Base-by-base conservation (phyloP, 768 basidiomycete species). In the Suillus alpinus region DNA sequence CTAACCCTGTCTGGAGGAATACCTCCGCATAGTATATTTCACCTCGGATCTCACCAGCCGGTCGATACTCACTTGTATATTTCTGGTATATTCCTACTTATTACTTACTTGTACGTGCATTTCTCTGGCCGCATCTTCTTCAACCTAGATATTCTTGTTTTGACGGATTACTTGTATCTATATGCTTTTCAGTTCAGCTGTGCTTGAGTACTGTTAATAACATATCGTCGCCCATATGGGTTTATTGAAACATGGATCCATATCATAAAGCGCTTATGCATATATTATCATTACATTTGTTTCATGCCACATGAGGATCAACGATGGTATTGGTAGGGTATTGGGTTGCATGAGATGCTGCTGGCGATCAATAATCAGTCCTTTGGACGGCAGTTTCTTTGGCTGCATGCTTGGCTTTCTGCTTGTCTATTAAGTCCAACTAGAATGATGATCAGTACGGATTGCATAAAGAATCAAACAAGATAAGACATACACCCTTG, bases 371-470 rank as follows among this genome's bases (percentile, higher is more conserved):
- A 37, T 39, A 39, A 7, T 10, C 9, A 18, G 37, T 18, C 23
- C 18, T 55, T 2, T 26, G 9, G 6, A 29, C 39, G 49, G 61
- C 56, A 4, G 53, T 10, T 4, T 59, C 47, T 31, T 66, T 64
- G 40, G 65, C 67, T 68, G 34, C 20, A 36, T 68, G 61, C 68
- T 83, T 81, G 26, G 78, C 78, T 68, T 75, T 78, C 68, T 76
- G 65, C 37, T 52, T 68, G 66, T 84, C 81, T 43, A 83, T 16
- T 37, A 69, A 77, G 69, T 85, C 80, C 32, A 84, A 78, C 74
- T 77, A 52, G 14, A 60, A 4, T 36, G 32, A 32, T 43, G 46
- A 41, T 41, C 20, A 18, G 31, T 39, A 57, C 4, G 7, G 6
- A 8, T 41, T 39, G 18, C 23, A 39, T 14, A 20, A 16, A 29